Base-by-base conservation (phyloP, 192 early-diverging fungal species). In the Coemansia sp. region DNA sequence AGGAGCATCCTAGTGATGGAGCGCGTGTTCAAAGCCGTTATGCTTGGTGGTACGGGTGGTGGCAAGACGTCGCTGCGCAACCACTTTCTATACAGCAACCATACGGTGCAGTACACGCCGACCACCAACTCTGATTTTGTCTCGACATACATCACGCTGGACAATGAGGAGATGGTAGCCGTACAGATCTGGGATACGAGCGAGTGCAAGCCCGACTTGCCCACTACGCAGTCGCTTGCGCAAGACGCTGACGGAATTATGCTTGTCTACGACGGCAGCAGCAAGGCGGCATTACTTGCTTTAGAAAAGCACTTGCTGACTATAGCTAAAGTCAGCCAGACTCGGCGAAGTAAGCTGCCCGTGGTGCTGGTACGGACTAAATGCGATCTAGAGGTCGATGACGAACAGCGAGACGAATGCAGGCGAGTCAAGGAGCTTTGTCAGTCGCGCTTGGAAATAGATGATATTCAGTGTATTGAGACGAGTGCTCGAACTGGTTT, bases 21-120 rank as follows among this genome's bases (percentile, higher is more conserved):
- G 33, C 63, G 62, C 26, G 69, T 82, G 40, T 74, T 77, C 53
- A 82, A 82, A 58, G 50, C 69, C 21, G 80, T 82, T 19, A 63
- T 82, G 72, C 59, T 82, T 17, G 80, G 80, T 52, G 75, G 62
- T 7, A n/a, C 69, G 2, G 63, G 52, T 28, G 58, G 65, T 17
- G 80, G 80, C 68, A 82, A 82, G 39, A 82, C 75, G 32, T 77
- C 74, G 39, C 64, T 82, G 69, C 80, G 80, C n/a, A 82, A 67
- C 67, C 38, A 65, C 50, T 77, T 77, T 62, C 59, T 82, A 10
- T 59, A 72, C 75, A 70, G 64, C 49, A 77, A 14, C 66, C 63
- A 69, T 59, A 66, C 80, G 46, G 74, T 72, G 72, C 61, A 66
- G 32, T 63, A 74, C 60, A 42, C 65, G 42, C 64, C 72, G 2